These are phyloP conservation scores for Talaromyces marneffei DNA, from an alignment of 2,329 filamentous ascomycete genomes.

Conservation along the genomic window DNA sequence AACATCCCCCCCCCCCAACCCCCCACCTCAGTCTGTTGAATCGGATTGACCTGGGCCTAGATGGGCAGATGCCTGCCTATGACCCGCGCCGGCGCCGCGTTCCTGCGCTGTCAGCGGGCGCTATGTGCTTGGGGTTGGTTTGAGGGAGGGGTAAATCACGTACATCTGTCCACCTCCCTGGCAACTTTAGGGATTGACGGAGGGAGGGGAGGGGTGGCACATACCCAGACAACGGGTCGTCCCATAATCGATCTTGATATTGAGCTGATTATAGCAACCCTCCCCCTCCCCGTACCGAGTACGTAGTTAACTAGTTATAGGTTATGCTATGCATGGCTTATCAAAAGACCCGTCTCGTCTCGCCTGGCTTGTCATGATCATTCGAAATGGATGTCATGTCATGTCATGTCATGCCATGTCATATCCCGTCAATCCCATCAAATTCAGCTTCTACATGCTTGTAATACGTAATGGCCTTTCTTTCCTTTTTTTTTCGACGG, in stretches of 20 bases:
- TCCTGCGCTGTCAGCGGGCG: constrained; percentile 11
- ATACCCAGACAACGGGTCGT: not conserved
- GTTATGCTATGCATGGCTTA: not conserved
- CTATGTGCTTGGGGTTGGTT: not conserved
- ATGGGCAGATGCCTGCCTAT: not conserved
- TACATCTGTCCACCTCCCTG: not conserved
- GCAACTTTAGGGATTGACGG: not conserved
- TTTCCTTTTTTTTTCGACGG: not conserved
- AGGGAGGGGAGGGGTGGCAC: not conserved
- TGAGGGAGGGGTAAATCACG: not conserved
- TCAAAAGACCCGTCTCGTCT: not conserved
- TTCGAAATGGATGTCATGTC: too few species aligned
- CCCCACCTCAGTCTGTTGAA: not conserved
- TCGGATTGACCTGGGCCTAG: not conserved
- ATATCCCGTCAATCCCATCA: not conserved
- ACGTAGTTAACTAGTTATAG: not conserved
- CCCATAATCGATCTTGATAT: not conserved
- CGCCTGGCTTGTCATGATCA: not conserved
- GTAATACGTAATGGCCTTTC: not conserved
- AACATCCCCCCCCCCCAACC: not conserved
- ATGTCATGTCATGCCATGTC: not conserved
- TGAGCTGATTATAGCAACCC: not conserved
- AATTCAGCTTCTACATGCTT: not conserved
- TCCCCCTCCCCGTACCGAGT: too few species aligned
- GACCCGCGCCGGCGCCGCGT: not conserved